phyloP scores from a whole-genome alignment of 2,329 filamentous ascomycete species.

The Alternaria rosae region DNA sequence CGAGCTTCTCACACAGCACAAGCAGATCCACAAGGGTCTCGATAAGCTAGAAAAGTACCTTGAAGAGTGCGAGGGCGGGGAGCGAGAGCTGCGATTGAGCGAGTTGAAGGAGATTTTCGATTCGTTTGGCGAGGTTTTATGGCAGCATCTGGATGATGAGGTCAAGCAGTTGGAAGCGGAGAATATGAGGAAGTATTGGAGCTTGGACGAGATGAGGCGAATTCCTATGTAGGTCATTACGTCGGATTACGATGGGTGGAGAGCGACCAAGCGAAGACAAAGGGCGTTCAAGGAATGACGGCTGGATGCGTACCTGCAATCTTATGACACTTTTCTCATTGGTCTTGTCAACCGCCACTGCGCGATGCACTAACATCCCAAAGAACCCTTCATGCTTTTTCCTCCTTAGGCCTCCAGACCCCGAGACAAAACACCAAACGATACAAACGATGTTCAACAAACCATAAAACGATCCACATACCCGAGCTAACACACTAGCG shows the following conservation, averaged over 20 bases:
- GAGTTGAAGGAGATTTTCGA: constrained; percentile 78
- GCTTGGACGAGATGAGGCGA: constrained; percentile 72
- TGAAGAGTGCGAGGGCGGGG: constrained; percentile 65
- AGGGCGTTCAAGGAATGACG: not conserved
- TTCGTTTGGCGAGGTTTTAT: constrained; percentile 77
- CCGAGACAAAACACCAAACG: not conserved
- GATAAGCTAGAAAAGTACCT: constrained; percentile 73
- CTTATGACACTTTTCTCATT: not conserved
- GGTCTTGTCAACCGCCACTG: not conserved
- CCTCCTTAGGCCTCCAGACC: not conserved
- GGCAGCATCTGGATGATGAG: constrained; percentile 85
- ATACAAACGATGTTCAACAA: not conserved
- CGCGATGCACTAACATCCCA: not conserved
- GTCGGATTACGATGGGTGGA: not conserved
- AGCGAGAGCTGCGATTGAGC: constrained; percentile 63
- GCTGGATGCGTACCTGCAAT: not conserved
- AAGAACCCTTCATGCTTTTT: not conserved
- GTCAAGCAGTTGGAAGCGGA: constrained; percentile 79
- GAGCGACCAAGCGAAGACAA: not conserved
- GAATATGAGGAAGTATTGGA: constrained; percentile 89
- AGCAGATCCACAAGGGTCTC: constrained; percentile 78
- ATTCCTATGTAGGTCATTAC: constrained; percentile 67
- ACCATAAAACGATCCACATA: not conserved
- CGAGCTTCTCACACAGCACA: constrained; percentile 76
- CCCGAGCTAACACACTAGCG: not conserved